phyloP scores from a whole-genome alignment of 306 rosid species.

The Acacia confusa region DNA sequence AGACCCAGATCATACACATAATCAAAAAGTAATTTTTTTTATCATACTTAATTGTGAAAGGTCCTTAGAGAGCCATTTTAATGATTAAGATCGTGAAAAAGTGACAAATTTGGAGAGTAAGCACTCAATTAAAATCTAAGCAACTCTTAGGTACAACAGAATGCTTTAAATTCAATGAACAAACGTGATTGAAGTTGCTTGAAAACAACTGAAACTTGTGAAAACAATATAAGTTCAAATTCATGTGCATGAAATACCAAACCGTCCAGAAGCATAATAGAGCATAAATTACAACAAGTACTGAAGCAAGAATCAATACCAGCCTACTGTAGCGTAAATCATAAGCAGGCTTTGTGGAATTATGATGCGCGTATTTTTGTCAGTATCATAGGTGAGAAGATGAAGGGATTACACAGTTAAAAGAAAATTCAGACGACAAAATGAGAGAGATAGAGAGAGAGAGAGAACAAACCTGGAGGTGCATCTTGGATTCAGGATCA shows the following conservation, averaged over 20 bases:
- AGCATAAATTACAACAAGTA: not conserved
- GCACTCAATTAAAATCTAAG: too few relatives aligned
- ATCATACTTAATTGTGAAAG: not conserved
- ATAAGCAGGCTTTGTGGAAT: not conserved
- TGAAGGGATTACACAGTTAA: not conserved
- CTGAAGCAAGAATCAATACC: not conserved
- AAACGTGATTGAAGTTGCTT: not conserved
- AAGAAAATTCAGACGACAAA: not conserved
- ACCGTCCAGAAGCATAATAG: not conserved
- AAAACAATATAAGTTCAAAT: not conserved
- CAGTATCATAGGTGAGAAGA: not conserved
- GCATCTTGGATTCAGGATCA: conserved; percentile 13
- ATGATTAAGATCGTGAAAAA: not conserved
- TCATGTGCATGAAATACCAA: not conserved
- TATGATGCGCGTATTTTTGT: not conserved
- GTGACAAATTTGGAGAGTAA: not conserved
- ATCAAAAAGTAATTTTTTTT: not conserved
- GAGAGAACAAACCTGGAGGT: conserved; percentile 34
- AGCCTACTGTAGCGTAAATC: not conserved
- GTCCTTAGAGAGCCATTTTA: not conserved
- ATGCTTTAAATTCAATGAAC: not conserved
- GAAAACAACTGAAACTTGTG: not conserved
- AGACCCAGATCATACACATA: not conserved
- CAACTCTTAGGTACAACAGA: not conserved
- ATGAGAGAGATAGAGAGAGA: conserved; percentile 7